Evolutionary conservation across 148 eudicot genomes (phyloP), one percentile per base, ranked within the genome.

Genomic region (Dysphania ambrosioides): DNA sequence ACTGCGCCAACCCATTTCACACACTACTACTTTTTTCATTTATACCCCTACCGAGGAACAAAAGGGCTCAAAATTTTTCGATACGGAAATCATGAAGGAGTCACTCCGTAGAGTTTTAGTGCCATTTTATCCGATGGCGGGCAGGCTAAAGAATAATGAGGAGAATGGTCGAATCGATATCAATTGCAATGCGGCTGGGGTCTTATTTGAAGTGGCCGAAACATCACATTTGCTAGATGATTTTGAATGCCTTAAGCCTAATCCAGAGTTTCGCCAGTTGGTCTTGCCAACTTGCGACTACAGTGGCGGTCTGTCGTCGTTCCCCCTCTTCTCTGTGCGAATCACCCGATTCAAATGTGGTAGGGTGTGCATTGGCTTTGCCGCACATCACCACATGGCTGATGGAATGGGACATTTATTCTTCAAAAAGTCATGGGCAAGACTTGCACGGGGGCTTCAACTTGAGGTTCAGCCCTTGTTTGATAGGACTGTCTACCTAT

Each of bases 241-340:
- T 70, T 83, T 83, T 67, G 88, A 84, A 29, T 83, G 83, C 19
- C 83, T 86, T 70, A 83, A 72, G 30, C 88, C 88, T 15, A 85
- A 83, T 10, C 41, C 77, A 71, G 78, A 76, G 77, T 79, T 83
- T 30, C 71, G 76, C 36, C 66, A 49, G 36, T 74, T 86, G 55
- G 74, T 81, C 23, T 6, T 71, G 53, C 88, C 88, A 6, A 41
- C 70, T 5, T 83, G 84, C 41, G 88, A 86, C 61, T 80, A 86
- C 42, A 51, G 77, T 18, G 60, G 61, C 13, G 82, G 79, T 41
- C 81, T 83, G 10, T 29, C 56, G 38, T 72, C 78, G 3, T 78
- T 75, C 21, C 82, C 88, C 5, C 77, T 86, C 15, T 40, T 86
- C 34, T 74, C 83, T 68, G 71, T 86, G 62, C 88, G 83, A 85